Evolutionary conservation across 148 eudicot species (phyloP).

Genomic region (Rhododendron williamsianum): DNA sequence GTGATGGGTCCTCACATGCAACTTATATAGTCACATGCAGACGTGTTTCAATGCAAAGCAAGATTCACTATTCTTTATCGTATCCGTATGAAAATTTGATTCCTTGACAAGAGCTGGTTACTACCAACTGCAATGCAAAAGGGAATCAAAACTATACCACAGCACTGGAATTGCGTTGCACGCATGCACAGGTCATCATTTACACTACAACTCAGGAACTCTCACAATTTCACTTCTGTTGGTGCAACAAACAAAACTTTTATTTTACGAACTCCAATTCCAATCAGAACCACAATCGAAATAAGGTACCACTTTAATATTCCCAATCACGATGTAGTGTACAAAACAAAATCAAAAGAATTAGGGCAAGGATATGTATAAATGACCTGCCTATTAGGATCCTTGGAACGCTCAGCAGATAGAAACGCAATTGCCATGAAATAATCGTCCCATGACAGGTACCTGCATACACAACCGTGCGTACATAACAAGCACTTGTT

Average conservation of each 20-base stretch:
- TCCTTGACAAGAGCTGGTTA: background rate
- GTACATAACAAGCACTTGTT: background rate
- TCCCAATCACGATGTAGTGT: background rate
- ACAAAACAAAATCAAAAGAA: background rate
- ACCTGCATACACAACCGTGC: conserved; percentile 31
- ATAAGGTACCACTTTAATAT: background rate
- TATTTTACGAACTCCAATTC: background rate
- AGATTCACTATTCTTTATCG: background rate
- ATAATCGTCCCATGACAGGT: conserved; percentile 92
- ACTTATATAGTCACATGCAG: background rate
- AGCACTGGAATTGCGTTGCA: too few relatives aligned
- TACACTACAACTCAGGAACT: background rate
- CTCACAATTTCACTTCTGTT: background rate
- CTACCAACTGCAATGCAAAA: background rate
- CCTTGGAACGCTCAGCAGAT: conserved; percentile 94
- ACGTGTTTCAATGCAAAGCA: background rate
- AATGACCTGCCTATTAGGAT: conserved; percentile 86
- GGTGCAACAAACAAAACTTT: background rate
- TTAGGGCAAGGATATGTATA: background rate
- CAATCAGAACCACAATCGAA: background rate
- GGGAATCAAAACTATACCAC: background rate
- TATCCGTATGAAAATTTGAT: background rate
- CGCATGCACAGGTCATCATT: background rate
- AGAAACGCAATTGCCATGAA: conserved; percentile 93
- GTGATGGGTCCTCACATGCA: background rate